These are phyloP conservation scores for Dendrostoma leiphaemia DNA, from an alignment of 2,329 filamentous ascomycete genomes.

Conservation along the genomic window DNA sequence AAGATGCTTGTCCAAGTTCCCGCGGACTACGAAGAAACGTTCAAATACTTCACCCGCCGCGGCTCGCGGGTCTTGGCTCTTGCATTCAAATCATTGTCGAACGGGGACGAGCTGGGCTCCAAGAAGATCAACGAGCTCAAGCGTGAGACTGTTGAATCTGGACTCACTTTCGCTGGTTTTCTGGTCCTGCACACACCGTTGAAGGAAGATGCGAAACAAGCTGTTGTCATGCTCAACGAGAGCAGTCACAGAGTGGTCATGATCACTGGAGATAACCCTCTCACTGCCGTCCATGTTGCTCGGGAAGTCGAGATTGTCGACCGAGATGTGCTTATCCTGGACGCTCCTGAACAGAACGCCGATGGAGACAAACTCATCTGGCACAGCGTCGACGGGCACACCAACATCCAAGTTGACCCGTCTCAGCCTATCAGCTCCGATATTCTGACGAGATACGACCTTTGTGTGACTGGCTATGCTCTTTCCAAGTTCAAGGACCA, in stretches of 20 bases:
- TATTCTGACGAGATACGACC: constrained; percentile 81
- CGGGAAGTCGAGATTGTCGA: constrained; percentile 97
- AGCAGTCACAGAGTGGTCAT: constrained; percentile 98
- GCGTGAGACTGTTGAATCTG: constrained; percentile 85
- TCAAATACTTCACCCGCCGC: constrained; percentile 95
- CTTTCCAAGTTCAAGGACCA: constrained; percentile 85
- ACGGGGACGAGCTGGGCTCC: constrained; percentile 77
- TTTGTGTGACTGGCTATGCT: constrained; percentile 95
- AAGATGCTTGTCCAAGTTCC: constrained; percentile 86
- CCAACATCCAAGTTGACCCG: constrained; percentile 82
- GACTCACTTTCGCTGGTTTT: constrained; percentile 89
- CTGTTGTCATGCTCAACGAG: constrained; percentile 96
- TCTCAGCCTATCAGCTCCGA: constrained; percentile 75
- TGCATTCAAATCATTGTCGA: constrained; percentile 87
- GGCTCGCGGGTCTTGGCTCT: constrained; percentile 92
- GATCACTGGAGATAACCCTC: constrained; percentile 97
- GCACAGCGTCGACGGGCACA: constrained; percentile 91
- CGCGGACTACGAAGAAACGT: constrained; percentile 92
- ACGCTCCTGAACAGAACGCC: constrained; percentile 87
- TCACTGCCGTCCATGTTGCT: constrained; percentile 94
- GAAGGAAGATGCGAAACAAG: constrained; percentile 92
- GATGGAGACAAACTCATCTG: constrained; percentile 82
- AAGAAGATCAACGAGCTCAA: constrained; percentile 89
- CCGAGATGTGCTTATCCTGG: constrained; percentile 88
- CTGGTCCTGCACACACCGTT: constrained; percentile 91